A percentile compares a stretch with the other conserved stretches of the same genome.
These are phyloP conservation scores for Cadophora gregata DNA, from an alignment of 2,329 filamentous ascomycete genomes.

Conservation along the genomic window DNA sequence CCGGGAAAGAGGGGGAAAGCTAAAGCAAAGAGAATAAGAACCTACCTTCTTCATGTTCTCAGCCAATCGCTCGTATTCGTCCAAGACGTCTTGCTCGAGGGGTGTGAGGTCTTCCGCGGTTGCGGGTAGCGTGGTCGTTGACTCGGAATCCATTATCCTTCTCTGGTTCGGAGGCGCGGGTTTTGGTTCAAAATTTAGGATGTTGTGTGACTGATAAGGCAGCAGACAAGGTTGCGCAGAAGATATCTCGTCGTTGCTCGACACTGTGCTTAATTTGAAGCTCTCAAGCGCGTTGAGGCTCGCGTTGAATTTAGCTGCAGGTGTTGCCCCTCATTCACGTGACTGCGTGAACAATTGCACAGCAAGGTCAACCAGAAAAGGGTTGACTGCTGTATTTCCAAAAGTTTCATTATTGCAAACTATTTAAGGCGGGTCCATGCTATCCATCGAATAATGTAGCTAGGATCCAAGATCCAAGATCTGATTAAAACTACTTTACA, in stretches of 20 bases:
- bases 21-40: not conserved
- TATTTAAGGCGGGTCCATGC: not conserved
- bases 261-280: conserved; percentile 6
- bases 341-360: not conserved
- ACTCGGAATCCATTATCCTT: conserved; percentile 6
- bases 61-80: conserved; percentile 87
- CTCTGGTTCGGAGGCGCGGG: not conserved
- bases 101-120: conserved; percentile 65
- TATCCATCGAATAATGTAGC: not conserved
- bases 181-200: not conserved
- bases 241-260: not conserved
- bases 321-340: conserved; percentile 7
- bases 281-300: not conserved
- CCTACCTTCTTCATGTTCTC: conserved; percentile 90
- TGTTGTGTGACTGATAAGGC: not conserved
- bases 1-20: not conserved
- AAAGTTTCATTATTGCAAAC: conserved; percentile 13
- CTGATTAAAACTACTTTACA: conserved; percentile 15
- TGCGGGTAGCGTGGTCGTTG: conserved; percentile 20
- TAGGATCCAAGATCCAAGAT: conserved; percentile 1
- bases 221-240: not conserved
- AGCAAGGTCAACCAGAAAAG: not conserved
- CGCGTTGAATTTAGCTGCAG: not conserved
- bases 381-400: not conserved
- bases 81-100: conserved; percentile 90